Evolutionary conservation across 1,139 yeast species (phyloP).

Genomic region (Nakaseomyces bracarensis): DNA sequence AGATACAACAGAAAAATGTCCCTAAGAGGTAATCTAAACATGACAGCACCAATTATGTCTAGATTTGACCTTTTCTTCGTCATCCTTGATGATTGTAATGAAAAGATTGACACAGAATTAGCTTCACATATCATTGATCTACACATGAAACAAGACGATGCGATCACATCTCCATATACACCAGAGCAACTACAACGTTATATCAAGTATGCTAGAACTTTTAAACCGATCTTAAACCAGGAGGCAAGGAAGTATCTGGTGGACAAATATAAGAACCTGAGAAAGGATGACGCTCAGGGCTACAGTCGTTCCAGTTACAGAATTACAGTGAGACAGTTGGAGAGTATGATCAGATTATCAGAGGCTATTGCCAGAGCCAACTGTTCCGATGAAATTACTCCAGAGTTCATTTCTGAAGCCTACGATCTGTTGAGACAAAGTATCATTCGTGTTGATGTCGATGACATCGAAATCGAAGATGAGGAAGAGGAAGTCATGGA

Average conservation of each 20-base stretch:
- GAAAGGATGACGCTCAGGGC: conserved; percentile 91
- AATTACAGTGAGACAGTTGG: conserved; percentile 94
- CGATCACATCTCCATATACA: conserved; percentile 81
- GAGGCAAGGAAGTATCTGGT: conserved; percentile 77
- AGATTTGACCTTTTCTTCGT: conserved; percentile 95
- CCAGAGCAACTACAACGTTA: conserved; percentile 86
- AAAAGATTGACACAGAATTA: conserved; percentile 76
- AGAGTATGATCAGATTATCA: conserved; percentile 82
- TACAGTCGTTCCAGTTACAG: conserved; percentile 69
- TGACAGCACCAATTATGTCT: conserved; percentile 99
- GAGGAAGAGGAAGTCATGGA: conserved; percentile 12
- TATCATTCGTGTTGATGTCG: conserved; percentile 89
- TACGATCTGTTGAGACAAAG: conserved; percentile 84
- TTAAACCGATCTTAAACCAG: conserved; percentile 80
- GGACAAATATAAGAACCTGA: conserved; percentile 71
- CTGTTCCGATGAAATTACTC: conserved; percentile 83
- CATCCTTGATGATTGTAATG: conserved; percentile 90
- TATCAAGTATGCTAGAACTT: conserved; percentile 86
- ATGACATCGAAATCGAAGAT: conserved; percentile 69
- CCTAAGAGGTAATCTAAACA: conserved; percentile 76
- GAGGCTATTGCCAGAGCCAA: conserved; percentile 98
- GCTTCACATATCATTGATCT: conserved; percentile 90
- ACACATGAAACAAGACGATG: conserved; percentile 86
- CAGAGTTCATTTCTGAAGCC: conserved; percentile 87
- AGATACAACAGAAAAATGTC: conserved; percentile 84